phyloP scores from a whole-genome alignment of 225 moss, liverwort and hornwort genomes.

The Takakia lepidozioides region DNA sequence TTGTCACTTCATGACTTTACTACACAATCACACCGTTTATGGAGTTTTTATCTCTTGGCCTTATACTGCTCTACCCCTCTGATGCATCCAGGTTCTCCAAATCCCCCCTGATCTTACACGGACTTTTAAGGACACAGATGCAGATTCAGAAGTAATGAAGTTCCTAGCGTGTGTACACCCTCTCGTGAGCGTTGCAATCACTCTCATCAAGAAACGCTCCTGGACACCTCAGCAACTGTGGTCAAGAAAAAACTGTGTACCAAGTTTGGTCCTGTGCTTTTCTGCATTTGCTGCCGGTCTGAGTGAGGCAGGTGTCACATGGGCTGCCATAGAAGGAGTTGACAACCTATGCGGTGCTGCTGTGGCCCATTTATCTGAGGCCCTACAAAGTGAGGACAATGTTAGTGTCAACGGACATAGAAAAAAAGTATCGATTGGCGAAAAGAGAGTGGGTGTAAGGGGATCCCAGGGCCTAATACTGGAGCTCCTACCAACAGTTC shows the following conservation, averaged over 20 bases:
- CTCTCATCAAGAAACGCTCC: conserved; percentile 14
- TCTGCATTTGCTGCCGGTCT: conserved; percentile 27
- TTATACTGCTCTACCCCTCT: no score
- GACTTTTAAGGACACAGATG: conserved; percentile 14
- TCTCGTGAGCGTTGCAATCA: conserved; percentile 16
- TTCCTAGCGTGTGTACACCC: conserved; percentile 16
- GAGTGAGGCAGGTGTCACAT: conserved; percentile 6
- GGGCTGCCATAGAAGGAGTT: conserved; percentile 14
- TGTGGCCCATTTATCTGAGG: conserved; percentile 14
- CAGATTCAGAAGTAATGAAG: conserved; percentile 8
- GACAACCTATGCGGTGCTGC: conserved; percentile 11
- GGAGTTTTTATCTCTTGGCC: no score
- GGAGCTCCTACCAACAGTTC: conserved; percentile 10
- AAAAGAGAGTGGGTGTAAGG: not conserved
- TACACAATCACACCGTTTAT: no score
- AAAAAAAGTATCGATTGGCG: not conserved
- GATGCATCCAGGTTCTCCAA: conserved; percentile 27
- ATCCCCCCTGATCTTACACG: conserved; percentile 28
- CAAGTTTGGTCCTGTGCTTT: conserved; percentile 28
- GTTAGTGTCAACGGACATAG: not conserved
- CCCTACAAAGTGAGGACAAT: conserved; percentile 2
- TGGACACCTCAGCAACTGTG: not conserved
- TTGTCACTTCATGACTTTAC: no score
- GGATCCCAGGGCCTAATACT: conserved; percentile 9
- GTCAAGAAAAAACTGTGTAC: conserved; percentile 10